A percentile compares a stretch with the other conserved stretches of the same genome.
Evolutionary conservation across 305 asterid species (phyloP).

Genomic region (Stenogyne calaminthoides): DNA sequence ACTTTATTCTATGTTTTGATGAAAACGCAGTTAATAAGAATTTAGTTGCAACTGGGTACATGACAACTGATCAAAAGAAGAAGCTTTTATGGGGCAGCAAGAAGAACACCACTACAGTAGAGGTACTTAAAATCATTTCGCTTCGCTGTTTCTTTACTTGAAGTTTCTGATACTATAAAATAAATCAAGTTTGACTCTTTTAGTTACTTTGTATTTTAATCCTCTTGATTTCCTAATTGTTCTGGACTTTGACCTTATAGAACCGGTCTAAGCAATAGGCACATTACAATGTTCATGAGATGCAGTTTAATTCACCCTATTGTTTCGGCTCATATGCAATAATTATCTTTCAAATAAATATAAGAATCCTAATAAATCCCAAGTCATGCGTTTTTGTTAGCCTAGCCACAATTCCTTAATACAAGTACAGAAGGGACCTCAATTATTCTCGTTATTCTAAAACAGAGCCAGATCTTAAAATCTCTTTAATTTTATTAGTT

Average conservation of each 20-base stretch:
- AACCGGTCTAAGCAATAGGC: not conserved
- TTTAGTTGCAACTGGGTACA: slow-evolving; percentile 83
- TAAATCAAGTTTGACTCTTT: not conserved
- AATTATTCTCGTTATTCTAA: not conserved
- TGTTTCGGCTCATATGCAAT: not conserved
- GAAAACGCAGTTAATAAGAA: slow-evolving; percentile 69
- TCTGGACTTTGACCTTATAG: not conserved
- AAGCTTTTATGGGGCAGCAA: slow-evolving; percentile 96
- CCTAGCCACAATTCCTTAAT: not conserved
- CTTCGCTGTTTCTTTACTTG: slow-evolving; percentile 4
- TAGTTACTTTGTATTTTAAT: not conserved
- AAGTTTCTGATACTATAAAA: not conserved
- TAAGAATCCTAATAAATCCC: not conserved
- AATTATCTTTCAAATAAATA: not conserved
- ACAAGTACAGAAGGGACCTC: not conserved
- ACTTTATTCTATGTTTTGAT: slow-evolving; percentile 21
- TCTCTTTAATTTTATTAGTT: not conserved
- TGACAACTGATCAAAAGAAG: slow-evolving; percentile 98
- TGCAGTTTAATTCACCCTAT: not conserved
- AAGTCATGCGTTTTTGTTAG: not conserved
- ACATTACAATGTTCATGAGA: not conserved
- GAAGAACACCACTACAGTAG: slow-evolving; percentile 67
- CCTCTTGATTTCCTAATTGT: not conserved
- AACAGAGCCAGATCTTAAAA: not conserved
- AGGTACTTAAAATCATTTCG: slow-evolving; percentile 50